A percentile compares a stretch with the other conserved stretches of the same genome.
Conservation (phyloP, 345 rosid genomes). For the Populus ilicifolia region DNA sequence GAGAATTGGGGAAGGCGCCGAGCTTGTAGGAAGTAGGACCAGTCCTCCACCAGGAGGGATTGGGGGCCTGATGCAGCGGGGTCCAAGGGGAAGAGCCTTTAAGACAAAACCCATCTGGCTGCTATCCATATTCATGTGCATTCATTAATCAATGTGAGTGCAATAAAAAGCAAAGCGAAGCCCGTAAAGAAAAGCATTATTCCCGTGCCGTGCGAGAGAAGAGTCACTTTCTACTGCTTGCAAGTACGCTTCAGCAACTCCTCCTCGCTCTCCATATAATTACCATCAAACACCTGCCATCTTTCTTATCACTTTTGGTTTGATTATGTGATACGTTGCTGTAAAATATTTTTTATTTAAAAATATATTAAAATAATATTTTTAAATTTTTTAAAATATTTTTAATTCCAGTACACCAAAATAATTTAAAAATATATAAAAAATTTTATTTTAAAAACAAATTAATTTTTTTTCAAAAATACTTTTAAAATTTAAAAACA, state of each 20-base stretch:
- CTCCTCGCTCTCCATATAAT: neutral
- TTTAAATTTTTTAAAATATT: no score
- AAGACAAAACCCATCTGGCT: conserved; percentile 43
- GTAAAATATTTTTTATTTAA: no score
- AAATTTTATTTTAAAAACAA: no score
- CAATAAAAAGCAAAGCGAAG: conserved; percentile 37
- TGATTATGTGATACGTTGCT: no score
- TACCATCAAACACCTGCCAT: conserved; percentile 8
- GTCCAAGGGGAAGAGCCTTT: conserved; percentile 22
- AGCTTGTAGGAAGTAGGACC: conserved; percentile 12
- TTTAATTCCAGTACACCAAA: no score
- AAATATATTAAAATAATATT: no score
- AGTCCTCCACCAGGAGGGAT: neutral
- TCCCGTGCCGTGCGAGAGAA: conserved; percentile 44
- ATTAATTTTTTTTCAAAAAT: no score
- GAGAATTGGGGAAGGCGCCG: neutral
- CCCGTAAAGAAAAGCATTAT: conserved; percentile 41
- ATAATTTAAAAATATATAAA: no score
- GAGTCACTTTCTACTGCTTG: conserved; percentile 26
- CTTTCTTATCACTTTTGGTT: neutral
- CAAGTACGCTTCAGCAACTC: conserved; percentile 18
- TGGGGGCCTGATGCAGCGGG: conserved; percentile 9
- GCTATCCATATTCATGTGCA: conserved; percentile 49
- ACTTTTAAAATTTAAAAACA: no score
- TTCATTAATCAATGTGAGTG: conserved; percentile 41